These are phyloP conservation scores for Helminthosporium solani DNA, from an alignment of 2,329 filamentous ascomycete species.

Conservation along the genomic window DNA sequence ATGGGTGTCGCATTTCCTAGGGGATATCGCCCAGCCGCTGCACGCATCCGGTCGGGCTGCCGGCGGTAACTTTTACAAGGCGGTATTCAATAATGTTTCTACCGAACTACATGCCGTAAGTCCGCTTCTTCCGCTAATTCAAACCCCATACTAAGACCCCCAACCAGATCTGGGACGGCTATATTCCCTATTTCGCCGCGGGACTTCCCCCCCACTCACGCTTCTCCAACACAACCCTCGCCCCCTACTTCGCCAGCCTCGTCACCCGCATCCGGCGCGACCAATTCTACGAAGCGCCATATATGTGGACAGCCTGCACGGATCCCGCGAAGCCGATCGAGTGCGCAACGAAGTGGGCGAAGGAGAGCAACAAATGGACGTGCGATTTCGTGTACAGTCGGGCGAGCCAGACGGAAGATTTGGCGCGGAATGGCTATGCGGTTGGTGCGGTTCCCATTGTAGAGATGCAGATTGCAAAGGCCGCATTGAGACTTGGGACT, in stretches of 20 bases:
- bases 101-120: conserved; percentile 44
- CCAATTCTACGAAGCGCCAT: conserved; percentile 37
- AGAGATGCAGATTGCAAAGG: conserved; percentile 46
- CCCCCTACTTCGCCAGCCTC: conserved; percentile 40
- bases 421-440: conserved; percentile 42
- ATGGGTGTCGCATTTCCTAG: conserved; percentile 46
- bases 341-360: conserved; percentile 42
- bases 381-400: conserved; percentile 44
- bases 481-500: conserved; percentile 40
- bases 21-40: conserved; percentile 46
- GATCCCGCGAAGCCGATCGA: conserved; percentile 32
- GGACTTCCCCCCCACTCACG: conserved; percentile 23
- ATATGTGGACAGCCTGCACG: conserved; percentile 41
- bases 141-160: no score
- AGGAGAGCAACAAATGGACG: conserved; percentile 42
- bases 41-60: conserved; percentile 42
- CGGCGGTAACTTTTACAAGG: conserved; percentile 43
- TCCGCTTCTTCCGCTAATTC: no score
- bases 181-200: conserved; percentile 42
- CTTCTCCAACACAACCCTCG: conserved; percentile 40
- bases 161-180: conserved; percentile 43
- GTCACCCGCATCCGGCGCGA: conserved; percentile 39
- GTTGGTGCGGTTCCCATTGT: conserved; percentile 42
- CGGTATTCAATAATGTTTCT: conserved; percentile 36
- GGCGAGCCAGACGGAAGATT: conserved; percentile 33